Percentiles rank a stretch among this genome's conserved stretches.
Evolutionary conservation across 805 yeast species (phyloP).

Genomic region (Wickerhamomyces ciferrii): DNA sequence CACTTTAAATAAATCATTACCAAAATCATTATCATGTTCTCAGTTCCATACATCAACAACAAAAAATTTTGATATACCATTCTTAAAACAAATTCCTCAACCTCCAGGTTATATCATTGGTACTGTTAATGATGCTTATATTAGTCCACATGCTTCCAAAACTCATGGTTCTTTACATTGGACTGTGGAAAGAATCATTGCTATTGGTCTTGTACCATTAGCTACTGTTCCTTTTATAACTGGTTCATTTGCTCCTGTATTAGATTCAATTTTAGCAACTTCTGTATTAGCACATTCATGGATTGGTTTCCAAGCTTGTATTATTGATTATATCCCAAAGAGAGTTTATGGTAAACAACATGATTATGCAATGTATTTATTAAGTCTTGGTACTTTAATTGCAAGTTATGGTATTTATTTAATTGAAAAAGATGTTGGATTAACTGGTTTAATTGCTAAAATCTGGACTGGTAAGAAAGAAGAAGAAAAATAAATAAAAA

Average conservation of each 20-base stretch:
- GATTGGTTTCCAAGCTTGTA: constrained; percentile 73
- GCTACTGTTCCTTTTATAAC: constrained; percentile 69
- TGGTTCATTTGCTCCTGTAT: constrained; percentile 56
- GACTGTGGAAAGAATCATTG: constrained; percentile 77
- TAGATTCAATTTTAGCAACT: constrained; percentile 54
- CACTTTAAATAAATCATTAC: neutral
- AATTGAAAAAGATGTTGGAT: constrained; percentile 64
- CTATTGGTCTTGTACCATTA: constrained; percentile 73
- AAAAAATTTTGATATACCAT: constrained; percentile 35
- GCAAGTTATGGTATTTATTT: constrained; percentile 69
- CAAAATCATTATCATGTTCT: neutral
- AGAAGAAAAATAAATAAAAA: constrained; percentile 16
- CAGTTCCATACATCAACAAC: constrained; percentile 20
- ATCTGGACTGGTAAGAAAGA: constrained; percentile 26
- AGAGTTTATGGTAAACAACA: constrained; percentile 69
- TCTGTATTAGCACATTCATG: constrained; percentile 58
- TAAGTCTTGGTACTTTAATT: constrained; percentile 58
- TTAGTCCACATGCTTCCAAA: constrained; percentile 55
- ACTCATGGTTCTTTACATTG: constrained; percentile 88
- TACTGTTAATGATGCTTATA: constrained; percentile 86
- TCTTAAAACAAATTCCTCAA: constrained; percentile 61
- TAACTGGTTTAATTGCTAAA: constrained; percentile 39
- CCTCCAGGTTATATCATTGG: constrained; percentile 91
- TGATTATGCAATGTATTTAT: constrained; percentile 49
- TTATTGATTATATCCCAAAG: constrained; percentile 71